These are phyloP conservation scores for Diversispora epigaea DNA, from an alignment of 192 early-diverging fungal species.

Conservation along the genomic window DNA sequence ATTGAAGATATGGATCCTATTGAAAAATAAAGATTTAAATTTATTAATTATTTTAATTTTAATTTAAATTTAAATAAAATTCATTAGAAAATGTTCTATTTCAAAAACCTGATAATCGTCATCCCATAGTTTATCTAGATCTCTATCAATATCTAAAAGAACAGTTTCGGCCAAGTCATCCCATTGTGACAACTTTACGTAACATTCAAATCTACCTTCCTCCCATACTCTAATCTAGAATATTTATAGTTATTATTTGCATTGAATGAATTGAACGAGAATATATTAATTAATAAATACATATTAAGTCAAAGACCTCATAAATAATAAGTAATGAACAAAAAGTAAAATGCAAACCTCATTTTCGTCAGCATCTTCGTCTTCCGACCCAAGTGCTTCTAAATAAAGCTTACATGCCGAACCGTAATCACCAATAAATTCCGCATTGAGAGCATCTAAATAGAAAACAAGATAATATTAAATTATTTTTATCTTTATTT, in stretches of 20 bases:
- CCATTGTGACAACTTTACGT: slow-evolving; percentile 65
- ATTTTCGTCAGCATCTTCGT: slow-evolving; percentile 42
- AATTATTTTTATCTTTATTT: not conserved
- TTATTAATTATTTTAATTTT: not conserved
- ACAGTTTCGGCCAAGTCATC: slow-evolving; percentile 55
- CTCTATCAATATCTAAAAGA: slow-evolving; percentile 50
- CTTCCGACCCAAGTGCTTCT: slow-evolving; percentile 37
- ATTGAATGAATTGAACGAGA: not conserved
- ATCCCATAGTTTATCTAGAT: slow-evolving; percentile 57
- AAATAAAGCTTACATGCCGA: slow-evolving; percentile 47
- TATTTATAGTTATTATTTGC: no score
- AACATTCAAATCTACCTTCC: slow-evolving; percentile 57
- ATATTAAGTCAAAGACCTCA: no score
- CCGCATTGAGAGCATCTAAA: slow-evolving; percentile 58
- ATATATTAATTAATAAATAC: not conserved
- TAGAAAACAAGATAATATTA: not conserved
- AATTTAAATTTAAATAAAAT: not conserved
- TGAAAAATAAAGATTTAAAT: not conserved
- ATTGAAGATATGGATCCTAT: slow-evolving; percentile 52
- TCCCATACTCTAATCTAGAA: slow-evolving; percentile 37
- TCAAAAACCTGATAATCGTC: slow-evolving; percentile 35
- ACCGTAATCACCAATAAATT: slow-evolving; percentile 59
- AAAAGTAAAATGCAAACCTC: slow-evolving; percentile 36
- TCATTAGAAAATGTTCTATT: not conserved
- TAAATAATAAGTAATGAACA: no score